Evolutionary conservation across 2,329 filamentous ascomycete genomes (phyloP).

Genomic region (Hypoxylon rubiginosum): DNA sequence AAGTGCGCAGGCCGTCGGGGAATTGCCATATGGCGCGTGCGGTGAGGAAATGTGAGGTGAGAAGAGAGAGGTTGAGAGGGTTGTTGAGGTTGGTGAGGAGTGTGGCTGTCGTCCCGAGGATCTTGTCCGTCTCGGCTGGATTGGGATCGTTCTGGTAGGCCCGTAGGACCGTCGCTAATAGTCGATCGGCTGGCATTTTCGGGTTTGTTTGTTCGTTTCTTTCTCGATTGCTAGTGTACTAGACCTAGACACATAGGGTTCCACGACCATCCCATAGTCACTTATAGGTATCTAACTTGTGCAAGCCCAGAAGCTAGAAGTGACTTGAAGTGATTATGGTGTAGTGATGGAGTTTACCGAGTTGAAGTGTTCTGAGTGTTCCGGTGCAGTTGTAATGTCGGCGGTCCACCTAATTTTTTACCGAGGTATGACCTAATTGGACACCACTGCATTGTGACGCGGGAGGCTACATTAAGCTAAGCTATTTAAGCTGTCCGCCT

Average conservation of each 20-base stretch:
- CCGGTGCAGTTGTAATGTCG: too few species aligned
- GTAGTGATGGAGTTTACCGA: background rate
- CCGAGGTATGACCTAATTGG: slow-evolving; percentile 47
- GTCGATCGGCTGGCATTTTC: slow-evolving; percentile 74
- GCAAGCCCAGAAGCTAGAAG: slow-evolving; percentile 5
- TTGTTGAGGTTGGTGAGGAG: slow-evolving; percentile 79
- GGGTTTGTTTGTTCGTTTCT: background rate
- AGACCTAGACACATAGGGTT: background rate
- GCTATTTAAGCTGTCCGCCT: background rate
- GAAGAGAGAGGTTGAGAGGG: slow-evolving; percentile 78
- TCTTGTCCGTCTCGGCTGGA: slow-evolving; percentile 65
- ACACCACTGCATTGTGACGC: slow-evolving; percentile 16
- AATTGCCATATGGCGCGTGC: slow-evolving; percentile 78
- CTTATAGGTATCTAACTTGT: slow-evolving; percentile 18
- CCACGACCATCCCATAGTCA: slow-evolving; percentile 9
- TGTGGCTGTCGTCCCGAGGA: slow-evolving; percentile 75
- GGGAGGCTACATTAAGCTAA: slow-evolving; percentile 24
- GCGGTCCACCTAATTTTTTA: slow-evolving; percentile 31
- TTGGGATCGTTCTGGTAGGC: slow-evolving; percentile 68
- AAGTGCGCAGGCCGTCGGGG: slow-evolving; percentile 72
- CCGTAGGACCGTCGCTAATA: slow-evolving; percentile 76
- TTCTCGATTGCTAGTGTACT: background rate
- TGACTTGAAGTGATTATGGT: background rate
- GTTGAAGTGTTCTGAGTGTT: background rate
- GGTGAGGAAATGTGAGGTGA: slow-evolving; percentile 78